Evolutionary conservation across 139 green algal genomes (phyloP).

Genomic region (Tetraselmis striata): DNA sequence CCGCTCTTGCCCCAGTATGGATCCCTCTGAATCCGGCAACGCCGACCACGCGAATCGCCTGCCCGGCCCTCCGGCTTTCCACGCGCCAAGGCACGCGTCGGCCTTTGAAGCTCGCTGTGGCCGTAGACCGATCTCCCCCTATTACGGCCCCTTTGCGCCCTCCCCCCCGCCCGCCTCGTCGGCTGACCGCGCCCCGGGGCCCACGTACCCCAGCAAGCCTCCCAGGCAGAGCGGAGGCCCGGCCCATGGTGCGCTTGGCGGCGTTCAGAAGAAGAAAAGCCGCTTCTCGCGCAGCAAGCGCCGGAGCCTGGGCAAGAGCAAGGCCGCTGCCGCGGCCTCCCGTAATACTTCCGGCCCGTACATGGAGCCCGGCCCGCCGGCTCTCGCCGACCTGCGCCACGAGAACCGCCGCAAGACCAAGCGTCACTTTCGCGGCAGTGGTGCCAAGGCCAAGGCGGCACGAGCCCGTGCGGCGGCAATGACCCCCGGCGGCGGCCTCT

Average conservation of each 20-base stretch:
- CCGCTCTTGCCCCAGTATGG: not conserved
- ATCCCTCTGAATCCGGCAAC: not conserved
- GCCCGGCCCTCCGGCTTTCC: too few relatives aligned
- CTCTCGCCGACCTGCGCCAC: not conserved
- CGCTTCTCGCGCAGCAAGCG: not conserved
- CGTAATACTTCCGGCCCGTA: not conserved
- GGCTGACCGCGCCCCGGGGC: not conserved
- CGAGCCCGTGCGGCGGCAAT: not conserved
- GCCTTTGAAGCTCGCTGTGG: too few relatives aligned
- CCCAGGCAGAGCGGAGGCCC: not conserved
- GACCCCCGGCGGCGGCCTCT: not conserved
- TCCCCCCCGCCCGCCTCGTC: not conserved
- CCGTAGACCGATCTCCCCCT: too few relatives aligned
- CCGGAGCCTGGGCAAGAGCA: not conserved
- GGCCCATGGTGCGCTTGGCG: not conserved
- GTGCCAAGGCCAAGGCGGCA: not conserved
- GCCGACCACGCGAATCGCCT: not conserved
- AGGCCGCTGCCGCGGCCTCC: not conserved
- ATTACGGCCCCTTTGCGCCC: not conserved
- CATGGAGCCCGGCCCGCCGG: not conserved
- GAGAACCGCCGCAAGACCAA: not conserved
- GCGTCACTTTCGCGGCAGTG: not conserved
- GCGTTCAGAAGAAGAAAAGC: not conserved
- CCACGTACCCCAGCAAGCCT: not conserved
- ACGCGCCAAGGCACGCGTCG: not conserved